phyloP scores from a whole-genome alignment of 1,139 yeast genomes.

The Zygoascus hellenicus region DNA sequence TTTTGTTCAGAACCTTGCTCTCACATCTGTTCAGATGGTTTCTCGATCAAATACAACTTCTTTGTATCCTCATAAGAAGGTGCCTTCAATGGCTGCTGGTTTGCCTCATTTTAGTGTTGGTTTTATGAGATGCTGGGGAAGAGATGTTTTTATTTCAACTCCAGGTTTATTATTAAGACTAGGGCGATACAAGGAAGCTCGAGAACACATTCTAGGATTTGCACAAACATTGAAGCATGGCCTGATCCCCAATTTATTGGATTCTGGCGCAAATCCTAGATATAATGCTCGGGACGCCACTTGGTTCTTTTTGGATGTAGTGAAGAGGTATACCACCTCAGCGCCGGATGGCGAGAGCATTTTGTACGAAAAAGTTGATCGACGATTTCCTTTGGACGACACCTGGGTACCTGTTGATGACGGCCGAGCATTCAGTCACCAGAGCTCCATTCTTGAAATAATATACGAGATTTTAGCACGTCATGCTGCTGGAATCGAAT shows the following conservation, averaged over 20 bases:
- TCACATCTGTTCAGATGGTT: conserved; percentile 84
- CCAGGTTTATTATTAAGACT: conserved; percentile 77
- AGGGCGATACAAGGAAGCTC: conserved; percentile 76
- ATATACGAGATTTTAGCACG: conserved; percentile 75
- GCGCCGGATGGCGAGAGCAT: conserved; percentile 69
- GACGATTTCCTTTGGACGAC: conserved; percentile 91
- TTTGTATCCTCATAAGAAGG: conserved; percentile 51
- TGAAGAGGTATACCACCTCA: conserved; percentile 68
- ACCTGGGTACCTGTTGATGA: conserved; percentile 65
- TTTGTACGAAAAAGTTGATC: conserved; percentile 62
- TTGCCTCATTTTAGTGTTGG: conserved; percentile 87
- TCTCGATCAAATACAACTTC: conserved; percentile 74
- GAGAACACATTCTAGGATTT: conserved; percentile 73
- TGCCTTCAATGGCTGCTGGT: conserved; percentile 90
- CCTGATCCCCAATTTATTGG: conserved; percentile 84
- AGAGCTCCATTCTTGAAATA: conserved; percentile 65
- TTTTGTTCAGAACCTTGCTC: conserved; percentile 72
- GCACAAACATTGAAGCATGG: conserved; percentile 94
- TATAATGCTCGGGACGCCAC: conserved; percentile 96
- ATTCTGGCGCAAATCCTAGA: conserved; percentile 89
- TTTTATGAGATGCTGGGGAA: conserved; percentile 97
- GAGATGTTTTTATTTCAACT: conserved; percentile 86
- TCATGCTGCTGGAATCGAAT: conserved; percentile 83
- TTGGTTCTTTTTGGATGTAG: conserved; percentile 85
- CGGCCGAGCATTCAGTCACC: conserved; percentile 67